Base-by-base conservation (phyloP, 768 basidiomycete genomes). In the Mycena belliarum region DNA sequence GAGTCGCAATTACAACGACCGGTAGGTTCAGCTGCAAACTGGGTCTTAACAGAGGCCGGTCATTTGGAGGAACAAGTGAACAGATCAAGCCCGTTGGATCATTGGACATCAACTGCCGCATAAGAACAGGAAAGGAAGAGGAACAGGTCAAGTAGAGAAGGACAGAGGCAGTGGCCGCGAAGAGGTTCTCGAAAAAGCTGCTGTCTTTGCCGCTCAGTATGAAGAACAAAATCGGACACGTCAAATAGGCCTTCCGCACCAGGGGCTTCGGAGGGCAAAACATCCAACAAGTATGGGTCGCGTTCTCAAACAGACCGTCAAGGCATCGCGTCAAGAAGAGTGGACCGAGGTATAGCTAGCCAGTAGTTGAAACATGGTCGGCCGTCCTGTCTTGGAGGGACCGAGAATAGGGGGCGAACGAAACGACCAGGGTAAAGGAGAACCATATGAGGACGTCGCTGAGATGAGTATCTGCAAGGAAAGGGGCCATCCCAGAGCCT, bases 1-100 rank as follows among this genome's bases (percentile, higher is more conserved):
- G 59, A 47, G 23, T 42, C 45, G 12, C 49, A 56, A 60, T 60
- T 60, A 56, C 59, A 60, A 60, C 59, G 54, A 56, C 59, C 14
- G 45, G 43, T 56, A 60, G 54, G 59, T 60, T 26, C 49, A 52
- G 20, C 49, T 25, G 50, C 59, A 43, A 41, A 43, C 32, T 35
- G 41, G 54, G 59, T 56, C 59, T 60, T 56, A 6, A 29, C 59
- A 55, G 40, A 51, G 40, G 40, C 50, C 32, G 54, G 33, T 37
- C 54, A 52, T 29, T 10, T 29, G 54, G 21, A 21, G 38, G 33
- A 52, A 60, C 49, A 55, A 60, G 49, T 26, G 42, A 52, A 37
- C 45, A 37, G 28, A 23, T 21, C 33, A 51, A 46, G n/a, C 43
- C 59, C 24, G 50, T 15, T 60, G 59, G 55, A 28, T 60, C 59